These are phyloP conservation scores for Paraglomus occultum DNA, from an alignment of 192 early-diverging fungal species.

Conservation along the genomic window DNA sequence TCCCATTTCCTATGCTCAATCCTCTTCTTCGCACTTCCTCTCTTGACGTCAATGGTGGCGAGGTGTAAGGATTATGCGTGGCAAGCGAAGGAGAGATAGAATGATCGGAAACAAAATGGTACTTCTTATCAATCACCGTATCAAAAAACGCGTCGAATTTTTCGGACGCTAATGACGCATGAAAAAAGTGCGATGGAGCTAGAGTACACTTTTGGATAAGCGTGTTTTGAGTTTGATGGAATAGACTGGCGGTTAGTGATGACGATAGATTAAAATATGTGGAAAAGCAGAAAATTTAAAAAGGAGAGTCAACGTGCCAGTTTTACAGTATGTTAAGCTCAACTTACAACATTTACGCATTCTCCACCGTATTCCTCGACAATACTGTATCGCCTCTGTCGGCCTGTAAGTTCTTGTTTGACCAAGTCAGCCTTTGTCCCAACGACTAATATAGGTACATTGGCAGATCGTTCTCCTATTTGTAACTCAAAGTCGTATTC, in stretches of 20 bases:
- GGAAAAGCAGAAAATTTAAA: too few species aligned
- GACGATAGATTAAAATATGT: too few species aligned
- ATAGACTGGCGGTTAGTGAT: too few species aligned
- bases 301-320: too few species aligned
- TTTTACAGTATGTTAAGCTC: background rate
- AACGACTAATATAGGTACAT: constrained; percentile 24
- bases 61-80: too few species aligned
- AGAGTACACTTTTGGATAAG: constrained; percentile 15
- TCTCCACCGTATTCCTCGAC: constrained; percentile 29
- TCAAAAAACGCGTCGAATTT: constrained; percentile 29
- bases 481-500: constrained; percentile 24
- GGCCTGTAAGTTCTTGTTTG: constrained; percentile 28
- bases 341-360: constrained; percentile 25
- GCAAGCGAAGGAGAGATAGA: constrained; percentile 1
- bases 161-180: constrained; percentile 9
- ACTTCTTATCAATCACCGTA: constrained; percentile 28
- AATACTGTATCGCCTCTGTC: constrained; percentile 29
- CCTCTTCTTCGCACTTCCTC: too few species aligned
- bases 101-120: background rate
- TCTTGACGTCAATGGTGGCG: too few species aligned
- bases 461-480: constrained; percentile 2
- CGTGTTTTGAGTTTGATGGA: too few species aligned
- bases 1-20: too few species aligned
- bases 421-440: constrained; percentile 28
- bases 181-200: constrained; percentile 19